These are phyloP conservation scores for Dactylellina leptospora DNA, from an alignment of 2,329 filamentous ascomycete genomes.

Conservation along the genomic window DNA sequence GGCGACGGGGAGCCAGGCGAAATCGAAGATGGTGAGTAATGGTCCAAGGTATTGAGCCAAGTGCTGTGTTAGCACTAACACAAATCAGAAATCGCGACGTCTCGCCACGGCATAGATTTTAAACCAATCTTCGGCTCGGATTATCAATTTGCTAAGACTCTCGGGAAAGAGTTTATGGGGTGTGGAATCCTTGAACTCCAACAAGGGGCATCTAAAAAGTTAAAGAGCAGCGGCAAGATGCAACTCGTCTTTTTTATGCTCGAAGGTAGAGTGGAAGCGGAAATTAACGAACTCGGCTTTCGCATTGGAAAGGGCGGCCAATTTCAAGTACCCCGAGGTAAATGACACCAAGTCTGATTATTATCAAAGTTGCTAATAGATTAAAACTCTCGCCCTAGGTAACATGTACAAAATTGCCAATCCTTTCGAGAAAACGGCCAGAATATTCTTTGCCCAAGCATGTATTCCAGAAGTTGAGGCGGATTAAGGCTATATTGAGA, in stretches of 20 bases:
- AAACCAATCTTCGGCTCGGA: constrained; percentile 50
- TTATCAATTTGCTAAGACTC: constrained; percentile 78
- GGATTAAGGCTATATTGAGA: no score
- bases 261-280: constrained; percentile 80
- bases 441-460: constrained; percentile 91
- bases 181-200: constrained; percentile 89
- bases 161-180: constrained; percentile 85
- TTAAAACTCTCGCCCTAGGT: constrained; percentile 66
- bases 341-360: constrained; percentile 58
- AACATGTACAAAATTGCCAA: constrained; percentile 95
- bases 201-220: constrained; percentile 80
- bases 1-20: constrained; percentile 37
- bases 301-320: constrained; percentile 85
- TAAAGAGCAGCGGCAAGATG: constrained; percentile 94
- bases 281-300: constrained; percentile 78
- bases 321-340: constrained; percentile 95
- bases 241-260: constrained; percentile 96
- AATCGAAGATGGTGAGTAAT: constrained; percentile 52
- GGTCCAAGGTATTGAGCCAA: not conserved
- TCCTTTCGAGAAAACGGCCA: constrained; percentile 74
- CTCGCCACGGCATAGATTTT: constrained; percentile 43
- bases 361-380: constrained; percentile 3
- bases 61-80: no score
- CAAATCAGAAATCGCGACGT: constrained; percentile 39
- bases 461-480: constrained; percentile 61